Base-by-base conservation (phyloP, 768 basidiomycete species). In the Kwoniella newhampshirensis region DNA sequence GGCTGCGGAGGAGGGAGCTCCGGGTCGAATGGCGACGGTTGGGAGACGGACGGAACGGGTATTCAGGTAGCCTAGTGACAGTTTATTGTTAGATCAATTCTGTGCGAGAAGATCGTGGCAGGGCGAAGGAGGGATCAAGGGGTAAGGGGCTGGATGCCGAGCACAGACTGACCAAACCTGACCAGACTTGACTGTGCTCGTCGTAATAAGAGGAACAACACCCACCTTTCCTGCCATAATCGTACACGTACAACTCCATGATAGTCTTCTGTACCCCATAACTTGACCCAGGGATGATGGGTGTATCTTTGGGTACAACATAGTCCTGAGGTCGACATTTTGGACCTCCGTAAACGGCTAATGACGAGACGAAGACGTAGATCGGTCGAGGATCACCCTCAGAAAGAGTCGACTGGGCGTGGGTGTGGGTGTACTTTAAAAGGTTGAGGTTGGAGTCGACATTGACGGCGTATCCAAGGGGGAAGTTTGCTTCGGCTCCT, bases 401-500 rank as follows among this genome's bases (percentile, higher is more conserved):
- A 9, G 51, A 46, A 3, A 51, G 47, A 11, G 55, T 49, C 1
- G 57, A 39, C 12, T 64, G 53, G 1, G 66, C 67, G 57, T 77
- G 77, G 12, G 49, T 54, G 41, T 68, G 66, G 9, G 66, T 46
- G 20, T 55, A 61, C 25, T 67, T 57, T 23, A 77, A 54, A 0
- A 77, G 60, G 12, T 64, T 56, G 52, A 75, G 30, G 56, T 77
- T 72, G 2, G 73, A 74, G 44, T 75, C 70, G 44, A 77, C 65
- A 60, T 77, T 77, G 60, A 77, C 74, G 13, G 63, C 51, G 51
- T 67, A 71, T n/a, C 82, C 83, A 1, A 84, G 66, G 39, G 82
- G 81, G 67, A 85, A 84, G 60, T 83, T 80, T 56, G 82, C 81
- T 68, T 85, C 84, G 15, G 82, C 80, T 32, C 82, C 82, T 15